Conservation (phyloP, 1,284 basidiomycete genomes). For the Cryptococcus floricola region DNA sequence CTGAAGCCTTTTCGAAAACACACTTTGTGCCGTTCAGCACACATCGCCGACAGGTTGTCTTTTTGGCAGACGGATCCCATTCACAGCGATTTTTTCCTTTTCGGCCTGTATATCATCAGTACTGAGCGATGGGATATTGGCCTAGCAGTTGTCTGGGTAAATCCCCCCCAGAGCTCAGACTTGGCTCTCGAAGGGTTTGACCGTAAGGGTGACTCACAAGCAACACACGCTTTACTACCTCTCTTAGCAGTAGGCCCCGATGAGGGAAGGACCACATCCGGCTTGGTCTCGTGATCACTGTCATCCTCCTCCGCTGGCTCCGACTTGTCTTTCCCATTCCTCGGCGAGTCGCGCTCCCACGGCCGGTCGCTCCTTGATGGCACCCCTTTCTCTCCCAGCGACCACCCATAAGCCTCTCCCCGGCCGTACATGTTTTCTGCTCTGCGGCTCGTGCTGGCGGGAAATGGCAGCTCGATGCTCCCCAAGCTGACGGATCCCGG, state of each 20-base stretch:
- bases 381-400: background rate
- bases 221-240: conserved; percentile 46
- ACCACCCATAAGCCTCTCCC: background rate
- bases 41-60: conserved; percentile 67
- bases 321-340: background rate
- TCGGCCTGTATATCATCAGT: conserved; percentile 52
- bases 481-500: too few species aligned
- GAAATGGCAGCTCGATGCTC: too few species aligned
- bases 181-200: background rate
- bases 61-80: conserved; percentile 56
- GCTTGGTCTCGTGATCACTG: background rate
- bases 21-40: conserved; percentile 75
- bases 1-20: conserved; percentile 77
- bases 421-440: background rate
- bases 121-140: too few species aligned
- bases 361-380: background rate
- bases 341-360: background rate
- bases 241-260: conserved; percentile 32
- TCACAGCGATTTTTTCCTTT: conserved; percentile 92
- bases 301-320: background rate
- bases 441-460: too few species aligned
- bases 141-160: too few species aligned
- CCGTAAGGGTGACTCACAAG: conserved; percentile 31
- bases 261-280: conserved; percentile 14
- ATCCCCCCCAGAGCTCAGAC: background rate